Evolutionary conservation across 108 stramenopile genomes (phyloP), one percentile per base, ranked within the genome.

Genomic region (Pelagomonas calceolata): DNA sequence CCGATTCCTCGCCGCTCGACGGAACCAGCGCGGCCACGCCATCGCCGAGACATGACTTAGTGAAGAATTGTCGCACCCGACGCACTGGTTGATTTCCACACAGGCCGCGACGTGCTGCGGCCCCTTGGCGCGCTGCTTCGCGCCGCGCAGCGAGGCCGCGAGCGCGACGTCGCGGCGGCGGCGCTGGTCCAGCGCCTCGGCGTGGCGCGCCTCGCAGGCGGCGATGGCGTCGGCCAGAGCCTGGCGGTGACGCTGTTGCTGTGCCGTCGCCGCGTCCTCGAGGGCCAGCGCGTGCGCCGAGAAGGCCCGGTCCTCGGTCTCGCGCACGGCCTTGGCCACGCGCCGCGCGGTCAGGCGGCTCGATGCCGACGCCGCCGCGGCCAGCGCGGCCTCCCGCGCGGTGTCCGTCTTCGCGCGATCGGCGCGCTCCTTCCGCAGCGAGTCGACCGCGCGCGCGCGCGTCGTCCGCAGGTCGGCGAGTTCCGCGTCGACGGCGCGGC

Each of bases 151-250:
- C 39, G 12, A 12, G 9, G 39, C 39, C 39, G 39, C 39, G 9
- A 10, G 39, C 5, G 39, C 39, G 39, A 10, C 39, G 39, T 12
- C 39, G 39, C 39, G 39, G 14, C 14, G 14, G 44, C 16, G 14
- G 44, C 44, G 44, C 44, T 45, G 10, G 14, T 45, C 16, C 14
- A 10, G 44, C 14, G 10, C 44, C 44, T 45, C 44, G 44, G 26
- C 51, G 51, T 60, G 51, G 51, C 51, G 51, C 51, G 51, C 51
- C 21, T 60, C 51, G 51, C 51, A 60, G 51, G 51, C 51, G 51
- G 7, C 7, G 21, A 60, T 17, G 7, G 51, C 51, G 51, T 60
- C 51, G 51, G 14, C 51, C 21, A 60, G 51, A 26, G 51, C 51
- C 51, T 1, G 1, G 7, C 21, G 21, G 51, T 60, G 51, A 12